phyloP scores from a whole-genome alignment of 331 rosid species.

The Malus hybrid region DNA sequence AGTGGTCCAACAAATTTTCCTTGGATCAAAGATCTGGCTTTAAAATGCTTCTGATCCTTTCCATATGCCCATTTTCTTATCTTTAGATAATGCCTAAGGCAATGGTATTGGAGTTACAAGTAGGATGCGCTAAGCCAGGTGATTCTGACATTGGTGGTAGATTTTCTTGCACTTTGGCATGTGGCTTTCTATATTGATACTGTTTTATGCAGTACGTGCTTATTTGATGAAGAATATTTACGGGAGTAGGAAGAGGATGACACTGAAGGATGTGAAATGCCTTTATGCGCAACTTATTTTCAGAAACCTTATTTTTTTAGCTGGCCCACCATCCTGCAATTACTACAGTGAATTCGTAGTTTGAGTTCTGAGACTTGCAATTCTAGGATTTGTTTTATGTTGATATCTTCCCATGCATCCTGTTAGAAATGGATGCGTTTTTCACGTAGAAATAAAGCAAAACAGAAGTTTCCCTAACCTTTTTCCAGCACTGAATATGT shows the following conservation, averaged over 20 bases:
- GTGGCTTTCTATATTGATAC: neutral
- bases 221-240: neutral
- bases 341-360: neutral
- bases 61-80: neutral
- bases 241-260: neutral
- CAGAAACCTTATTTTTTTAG: neutral
- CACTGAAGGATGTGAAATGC: neutral
- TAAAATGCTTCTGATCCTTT: neutral
- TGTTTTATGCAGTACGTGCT: neutral
- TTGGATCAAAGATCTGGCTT: neutral
- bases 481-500: no score
- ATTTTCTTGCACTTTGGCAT: neutral
- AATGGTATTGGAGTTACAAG: neutral
- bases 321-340: neutral
- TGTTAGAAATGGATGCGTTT: no score
- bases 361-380: no score
- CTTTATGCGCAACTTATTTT: neutral
- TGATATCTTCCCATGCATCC: no score
- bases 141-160: neutral
- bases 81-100: neutral
- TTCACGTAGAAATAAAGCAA: no score
- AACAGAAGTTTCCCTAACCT: no score
- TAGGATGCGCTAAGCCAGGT: neutral
- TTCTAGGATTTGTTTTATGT: no score
- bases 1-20: neutral